Percentiles rank a stretch among this genome's conserved stretches.
phyloP scores from a whole-genome alignment of 2,329 filamentous ascomycete genomes.

The Ceratocystis huliohia region DNA sequence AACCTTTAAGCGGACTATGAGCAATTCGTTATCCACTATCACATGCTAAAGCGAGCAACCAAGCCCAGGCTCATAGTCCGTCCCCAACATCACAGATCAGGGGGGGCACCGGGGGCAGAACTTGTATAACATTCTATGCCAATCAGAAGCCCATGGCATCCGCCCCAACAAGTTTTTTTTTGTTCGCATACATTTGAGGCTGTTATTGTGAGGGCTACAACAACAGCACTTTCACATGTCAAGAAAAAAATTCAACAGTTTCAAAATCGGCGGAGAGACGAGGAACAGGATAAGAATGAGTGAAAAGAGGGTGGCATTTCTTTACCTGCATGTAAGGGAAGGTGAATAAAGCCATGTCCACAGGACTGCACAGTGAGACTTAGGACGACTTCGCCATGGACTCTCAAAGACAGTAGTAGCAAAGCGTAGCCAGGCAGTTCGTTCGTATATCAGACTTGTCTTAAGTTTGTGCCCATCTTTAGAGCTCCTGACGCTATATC shows the following conservation, averaged over 20 bases:
- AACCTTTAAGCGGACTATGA: not conserved
- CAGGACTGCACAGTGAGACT: too few relatives aligned
- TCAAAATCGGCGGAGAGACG: not conserved
- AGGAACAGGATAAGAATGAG: not conserved
- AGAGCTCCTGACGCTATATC: too few relatives aligned
- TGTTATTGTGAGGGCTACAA: not conserved
- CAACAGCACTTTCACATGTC: conserved; percentile 10
- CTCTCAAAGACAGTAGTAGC: too few relatives aligned
- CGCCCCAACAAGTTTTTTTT: conserved; percentile 7
- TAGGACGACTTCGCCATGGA: too few relatives aligned
- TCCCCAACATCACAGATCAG: conserved; percentile 7
- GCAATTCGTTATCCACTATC: not conserved
- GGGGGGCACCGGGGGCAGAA: not conserved
- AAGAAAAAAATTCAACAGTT: conserved; percentile 4
- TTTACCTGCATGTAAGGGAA: too few relatives aligned
- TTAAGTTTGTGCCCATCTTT: too few relatives aligned
- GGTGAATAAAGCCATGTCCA: too few relatives aligned
- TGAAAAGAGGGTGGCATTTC: too few relatives aligned
- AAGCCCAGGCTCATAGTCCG: not conserved
- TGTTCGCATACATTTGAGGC: not conserved
- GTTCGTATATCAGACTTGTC: too few relatives aligned
- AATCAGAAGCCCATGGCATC: not conserved
- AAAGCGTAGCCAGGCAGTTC: too few relatives aligned
- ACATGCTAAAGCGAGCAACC: not conserved
- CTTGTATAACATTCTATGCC: not conserved